Evolutionary conservation across 2,329 filamentous ascomycete species (phyloP).

Genomic region (Stachybotrys chartarum): DNA sequence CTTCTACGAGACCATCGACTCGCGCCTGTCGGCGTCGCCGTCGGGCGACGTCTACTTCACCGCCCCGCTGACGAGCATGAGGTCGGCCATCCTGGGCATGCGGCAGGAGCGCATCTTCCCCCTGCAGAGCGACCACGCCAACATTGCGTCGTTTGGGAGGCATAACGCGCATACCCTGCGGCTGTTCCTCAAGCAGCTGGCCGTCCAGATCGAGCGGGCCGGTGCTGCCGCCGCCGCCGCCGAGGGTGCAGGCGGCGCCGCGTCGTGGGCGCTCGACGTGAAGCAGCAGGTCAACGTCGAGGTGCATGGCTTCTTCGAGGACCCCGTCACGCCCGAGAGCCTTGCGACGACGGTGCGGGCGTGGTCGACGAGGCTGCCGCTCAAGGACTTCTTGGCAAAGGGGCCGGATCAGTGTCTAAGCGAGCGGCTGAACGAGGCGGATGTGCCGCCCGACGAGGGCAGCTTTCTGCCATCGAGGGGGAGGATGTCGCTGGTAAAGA

Average conservation of each 20-base stretch:
- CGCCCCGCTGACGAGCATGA: constrained; percentile 51
- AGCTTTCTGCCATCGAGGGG: constrained; percentile 20
- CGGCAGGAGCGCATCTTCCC: constrained; percentile 45
- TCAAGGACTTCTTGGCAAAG: constrained; percentile 46
- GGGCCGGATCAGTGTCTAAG: constrained; percentile 49
- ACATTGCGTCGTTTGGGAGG: constrained; percentile 46
- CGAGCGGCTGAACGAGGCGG: constrained; percentile 39
- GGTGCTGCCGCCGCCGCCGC: constrained; percentile 14
- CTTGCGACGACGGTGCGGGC: constrained; percentile 34
- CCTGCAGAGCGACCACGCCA: constrained; percentile 46
- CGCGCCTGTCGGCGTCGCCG: constrained; percentile 40
- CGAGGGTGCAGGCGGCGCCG: constrained; percentile 14
- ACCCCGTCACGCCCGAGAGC: constrained; percentile 25
- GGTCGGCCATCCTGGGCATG: constrained; percentile 43
- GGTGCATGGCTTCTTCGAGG: constrained; percentile 52
- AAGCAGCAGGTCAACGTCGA: constrained; percentile 50
- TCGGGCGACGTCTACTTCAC: constrained; percentile 46
- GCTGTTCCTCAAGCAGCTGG: constrained; percentile 27
- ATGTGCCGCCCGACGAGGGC: constrained; percentile 20
- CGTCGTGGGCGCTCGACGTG: constrained; percentile 39
- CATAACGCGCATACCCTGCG: constrained; percentile 41
- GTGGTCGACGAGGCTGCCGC: constrained; percentile 42
- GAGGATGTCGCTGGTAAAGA: constrained; percentile 14
- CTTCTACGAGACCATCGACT: constrained; percentile 56
- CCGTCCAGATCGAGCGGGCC: constrained; percentile 22